phyloP scores from a whole-genome alignment of 2,329 filamentous ascomycete species.

The Pyrenochaeta sp. region DNA sequence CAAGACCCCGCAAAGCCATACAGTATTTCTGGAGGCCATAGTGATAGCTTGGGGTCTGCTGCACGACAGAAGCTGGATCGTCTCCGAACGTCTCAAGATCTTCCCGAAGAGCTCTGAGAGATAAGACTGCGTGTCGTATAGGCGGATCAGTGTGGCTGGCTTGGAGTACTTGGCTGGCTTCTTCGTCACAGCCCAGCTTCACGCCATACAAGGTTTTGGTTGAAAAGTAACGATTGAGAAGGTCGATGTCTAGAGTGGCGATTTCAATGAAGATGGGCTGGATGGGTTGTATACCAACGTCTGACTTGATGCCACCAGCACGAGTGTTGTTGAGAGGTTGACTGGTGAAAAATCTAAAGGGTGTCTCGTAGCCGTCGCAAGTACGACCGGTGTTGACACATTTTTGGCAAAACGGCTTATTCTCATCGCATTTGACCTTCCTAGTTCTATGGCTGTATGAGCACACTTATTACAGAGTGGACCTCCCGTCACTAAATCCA shows the following conservation, averaged over 20 bases:
- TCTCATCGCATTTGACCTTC: conserved; percentile 32
- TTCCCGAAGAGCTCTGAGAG: conserved; percentile 47
- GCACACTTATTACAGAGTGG: conserved; percentile 9
- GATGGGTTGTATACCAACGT: conserved; percentile 1
- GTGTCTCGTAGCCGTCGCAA: conserved; percentile 32
- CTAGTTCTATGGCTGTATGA: conserved; percentile 24
- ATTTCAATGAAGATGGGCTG: conserved; percentile 10
- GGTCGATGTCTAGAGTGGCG: conserved; percentile 21
- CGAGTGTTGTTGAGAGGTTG: conserved; percentile 12
- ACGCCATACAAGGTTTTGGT: conserved; percentile 25
- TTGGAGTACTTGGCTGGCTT: conserved; percentile 23
- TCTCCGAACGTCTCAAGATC: conserved; percentile 50
- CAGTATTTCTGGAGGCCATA: conserved; percentile 56
- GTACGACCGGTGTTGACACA: conserved; percentile 27
- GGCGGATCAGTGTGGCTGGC: conserved; percentile 22
- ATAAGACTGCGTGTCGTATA: conserved; percentile 48
- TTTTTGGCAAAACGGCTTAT: conserved; percentile 27
- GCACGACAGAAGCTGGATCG: conserved; percentile 27
- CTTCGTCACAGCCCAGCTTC: conserved; percentile 21
- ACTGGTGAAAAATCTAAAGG: conserved; percentile 18
- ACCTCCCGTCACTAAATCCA: not conserved
- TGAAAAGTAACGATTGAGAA: conserved; percentile 29
- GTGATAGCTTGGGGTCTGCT: conserved; percentile 40
- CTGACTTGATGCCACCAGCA: conserved; percentile 10
- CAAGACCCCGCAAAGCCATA: conserved; percentile 53